phyloP scores from a whole-genome alignment of 2,329 filamentous ascomycete genomes.

The Chrysoporthe cubensis region DNA sequence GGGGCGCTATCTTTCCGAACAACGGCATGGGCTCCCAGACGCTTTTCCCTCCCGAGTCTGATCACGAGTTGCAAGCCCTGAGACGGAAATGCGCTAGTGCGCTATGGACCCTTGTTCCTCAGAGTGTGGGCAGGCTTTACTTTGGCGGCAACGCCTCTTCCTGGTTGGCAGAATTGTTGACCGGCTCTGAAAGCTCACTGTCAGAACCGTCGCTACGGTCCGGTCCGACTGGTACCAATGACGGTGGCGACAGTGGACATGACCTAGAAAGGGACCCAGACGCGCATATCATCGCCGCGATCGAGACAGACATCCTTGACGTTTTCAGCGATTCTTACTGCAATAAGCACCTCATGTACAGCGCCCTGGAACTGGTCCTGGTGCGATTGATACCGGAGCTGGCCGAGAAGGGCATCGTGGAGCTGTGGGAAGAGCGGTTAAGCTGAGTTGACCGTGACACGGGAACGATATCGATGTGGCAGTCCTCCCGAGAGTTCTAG shows the following conservation, averaged over 20 bases:
- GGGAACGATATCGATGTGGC: background rate
- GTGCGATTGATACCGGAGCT: slow-evolving; percentile 84
- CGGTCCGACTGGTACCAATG: slow-evolving; percentile 28
- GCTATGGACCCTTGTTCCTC: slow-evolving; percentile 54
- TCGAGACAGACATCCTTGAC: slow-evolving; percentile 69
- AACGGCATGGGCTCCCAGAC: slow-evolving; percentile 72
- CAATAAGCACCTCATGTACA: slow-evolving; percentile 90
- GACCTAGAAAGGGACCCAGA: slow-evolving; percentile 40
- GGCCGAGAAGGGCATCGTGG: slow-evolving; percentile 69
- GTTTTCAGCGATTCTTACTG: slow-evolving; percentile 82
- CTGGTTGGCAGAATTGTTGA: slow-evolving; percentile 28
- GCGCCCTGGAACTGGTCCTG: slow-evolving; percentile 80
- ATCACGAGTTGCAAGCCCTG: slow-evolving; percentile 64
- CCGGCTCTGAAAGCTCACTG: background rate
- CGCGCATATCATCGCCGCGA: slow-evolving; percentile 57
- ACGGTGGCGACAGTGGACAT: slow-evolving; percentile 32
- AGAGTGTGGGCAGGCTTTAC: slow-evolving; percentile 53
- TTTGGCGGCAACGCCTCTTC: slow-evolving; percentile 46
- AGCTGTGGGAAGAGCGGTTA: slow-evolving; percentile 75
- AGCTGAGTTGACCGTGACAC: slow-evolving; percentile 30
- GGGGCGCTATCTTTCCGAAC: slow-evolving; percentile 83
- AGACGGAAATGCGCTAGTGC: slow-evolving; percentile 69
- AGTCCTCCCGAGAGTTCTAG: background rate
- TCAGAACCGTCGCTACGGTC: slow-evolving; percentile 26
- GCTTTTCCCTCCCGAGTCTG: slow-evolving; percentile 61